These are phyloP conservation scores for Paradendryphiella salina DNA, from an alignment of 2,329 filamentous ascomycete species.

Conservation along the genomic window DNA sequence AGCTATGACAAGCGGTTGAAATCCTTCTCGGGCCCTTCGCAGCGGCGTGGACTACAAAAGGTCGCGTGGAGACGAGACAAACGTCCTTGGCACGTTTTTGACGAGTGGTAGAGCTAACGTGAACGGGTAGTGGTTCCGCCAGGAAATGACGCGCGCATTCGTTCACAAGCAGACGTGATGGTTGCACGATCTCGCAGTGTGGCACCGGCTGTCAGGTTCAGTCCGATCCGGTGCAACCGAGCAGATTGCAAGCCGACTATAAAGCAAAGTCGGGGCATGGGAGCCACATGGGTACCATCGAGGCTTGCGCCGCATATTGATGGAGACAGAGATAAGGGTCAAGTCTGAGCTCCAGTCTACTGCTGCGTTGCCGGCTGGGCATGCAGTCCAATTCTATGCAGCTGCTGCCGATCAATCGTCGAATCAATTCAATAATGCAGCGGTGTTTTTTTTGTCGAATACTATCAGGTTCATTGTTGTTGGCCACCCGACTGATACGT, in stretches of 20 bases:
- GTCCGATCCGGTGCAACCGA: conserved; percentile 41
- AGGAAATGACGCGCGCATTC: conserved; percentile 39
- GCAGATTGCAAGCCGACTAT: conserved; percentile 20
- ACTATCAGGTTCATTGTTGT: no score
- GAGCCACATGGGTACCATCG: neutral
- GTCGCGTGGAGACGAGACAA: conserved; percentile 39
- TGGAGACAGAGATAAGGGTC: no score
- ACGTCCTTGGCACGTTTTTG: conserved; percentile 25
- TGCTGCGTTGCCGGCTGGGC: no score
- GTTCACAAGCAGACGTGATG: conserved; percentile 31
- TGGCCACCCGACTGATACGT: no score
- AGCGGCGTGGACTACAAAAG: conserved; percentile 28
- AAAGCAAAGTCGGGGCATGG: conserved; percentile 11
- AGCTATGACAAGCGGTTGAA: conserved; percentile 14
- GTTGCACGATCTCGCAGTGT: conserved; percentile 47
- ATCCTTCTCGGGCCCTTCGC: conserved; percentile 4
- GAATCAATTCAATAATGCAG: no score
- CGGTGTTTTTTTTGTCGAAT: no score
- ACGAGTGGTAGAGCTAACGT: conserved; percentile 22
- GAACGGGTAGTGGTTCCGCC: conserved; percentile 24
- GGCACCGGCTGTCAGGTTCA: conserved; percentile 43
- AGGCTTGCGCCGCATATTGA: neutral
- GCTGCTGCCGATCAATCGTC: no score
- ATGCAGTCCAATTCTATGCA: no score
- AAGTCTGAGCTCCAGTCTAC: no score